Percentiles rank a stretch among this genome's conserved stretches.
These are phyloP conservation scores for Globisporangium spinosum DNA, from an alignment of 352 stramenopile genomes.

Conservation along the genomic window DNA sequence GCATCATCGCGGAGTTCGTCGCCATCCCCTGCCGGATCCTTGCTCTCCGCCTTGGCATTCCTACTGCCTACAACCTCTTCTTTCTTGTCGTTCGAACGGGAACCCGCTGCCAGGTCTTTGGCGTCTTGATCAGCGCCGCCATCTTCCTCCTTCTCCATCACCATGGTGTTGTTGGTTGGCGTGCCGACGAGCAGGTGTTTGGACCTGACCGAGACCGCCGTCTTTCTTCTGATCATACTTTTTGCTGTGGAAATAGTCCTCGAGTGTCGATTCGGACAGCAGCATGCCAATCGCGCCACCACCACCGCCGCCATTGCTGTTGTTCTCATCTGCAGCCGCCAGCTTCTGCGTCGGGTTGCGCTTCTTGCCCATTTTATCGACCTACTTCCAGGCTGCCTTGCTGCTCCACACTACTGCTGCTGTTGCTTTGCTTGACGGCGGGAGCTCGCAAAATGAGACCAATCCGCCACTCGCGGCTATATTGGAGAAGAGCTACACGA, in stretches of 20 bases:
- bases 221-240: slow-evolving; percentile 20
- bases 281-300: background rate
- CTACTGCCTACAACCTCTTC: background rate
- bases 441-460: background rate
- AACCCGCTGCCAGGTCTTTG: background rate
- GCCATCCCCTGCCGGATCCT: background rate
- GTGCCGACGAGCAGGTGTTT: slow-evolving; percentile 56
- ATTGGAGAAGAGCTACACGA: background rate
- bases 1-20: background rate
- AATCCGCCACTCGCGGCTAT: background rate
- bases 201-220: slow-evolving; percentile 21
- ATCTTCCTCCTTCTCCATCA: slow-evolving; percentile 30
- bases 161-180: slow-evolving; percentile 49
- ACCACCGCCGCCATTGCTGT: slow-evolving; percentile 1
- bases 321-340: slow-evolving; percentile 21
- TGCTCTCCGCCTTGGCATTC: background rate
- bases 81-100: slow-evolving; percentile 9
- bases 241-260: slow-evolving; percentile 43
- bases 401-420: background rate
- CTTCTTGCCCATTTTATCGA: slow-evolving; percentile 24
- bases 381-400: background rate
- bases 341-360: slow-evolving; percentile 22
- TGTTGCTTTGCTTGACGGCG: background rate
- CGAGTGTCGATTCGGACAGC: slow-evolving; percentile 26
- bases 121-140: background rate